Base-by-base conservation (phyloP, 2,329 filamentous ascomycete species). In the Xylariales sp. region DNA sequence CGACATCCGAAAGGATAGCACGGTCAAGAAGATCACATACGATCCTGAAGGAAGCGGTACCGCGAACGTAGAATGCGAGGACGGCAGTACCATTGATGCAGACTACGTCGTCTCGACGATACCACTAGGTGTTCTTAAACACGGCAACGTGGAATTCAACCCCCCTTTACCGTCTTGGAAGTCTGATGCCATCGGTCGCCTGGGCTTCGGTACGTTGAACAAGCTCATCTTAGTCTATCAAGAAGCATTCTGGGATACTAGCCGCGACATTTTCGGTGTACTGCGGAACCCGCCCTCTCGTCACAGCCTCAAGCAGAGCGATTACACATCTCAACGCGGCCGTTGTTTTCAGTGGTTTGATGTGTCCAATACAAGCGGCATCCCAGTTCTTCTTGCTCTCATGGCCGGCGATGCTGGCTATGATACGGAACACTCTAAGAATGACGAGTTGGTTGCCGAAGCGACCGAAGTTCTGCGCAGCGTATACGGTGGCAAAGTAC, bases 341-440 rank as follows among this genome's bases (percentile, higher is more conserved):
- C 84, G 90, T 18, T 95, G 95, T 65, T 98, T 97, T 56, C 80
- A 98, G 53, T 97, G 95, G 78, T 97, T 95, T 78, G 97, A 98
- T 55, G 88, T 89, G 41, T 84, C 89, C 46, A 87, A 88, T 52
- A 95, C 88, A 3, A 89, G 86, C 33, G 94, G 94, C 1, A 71
- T 95, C 25, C 93, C 87, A 1, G 88, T 89, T 38, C 73, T 96
- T 18, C 81, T 97, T 46, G 93, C 88, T 7, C 74, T 98, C 20
- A 96, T 98, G 91, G 91, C 91, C 37, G 93, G 93, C 16, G 88
- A 96, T 52, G 88, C 94, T 15, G 93, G 90, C 12, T 87, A 89
- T 52, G 86, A 95, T 48, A 88, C 88, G 0, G 94, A 98, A 63
- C 71, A 72, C 38, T 81, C 82, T 1, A 76, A 80, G 39, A 86